A percentile compares a stretch with the other conserved stretches of the same genome.
Conservation (phyloP, 2,329 filamentous ascomycete genomes). For the Fusarium piperis region DNA sequence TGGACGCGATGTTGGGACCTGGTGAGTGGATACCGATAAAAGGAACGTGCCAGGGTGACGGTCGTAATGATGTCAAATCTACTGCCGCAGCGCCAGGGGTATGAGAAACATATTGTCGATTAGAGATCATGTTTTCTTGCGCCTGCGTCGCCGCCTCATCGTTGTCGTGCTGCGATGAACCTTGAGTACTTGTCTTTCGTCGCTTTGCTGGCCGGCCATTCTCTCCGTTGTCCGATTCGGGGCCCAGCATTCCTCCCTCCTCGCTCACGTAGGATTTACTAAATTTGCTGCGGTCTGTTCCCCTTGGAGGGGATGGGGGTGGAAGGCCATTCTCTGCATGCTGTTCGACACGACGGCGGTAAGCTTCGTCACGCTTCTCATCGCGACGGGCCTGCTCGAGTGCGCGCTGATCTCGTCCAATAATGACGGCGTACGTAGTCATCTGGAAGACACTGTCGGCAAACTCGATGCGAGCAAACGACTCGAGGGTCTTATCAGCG, state of each 20-base stretch:
- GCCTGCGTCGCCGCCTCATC: constrained; percentile 48
- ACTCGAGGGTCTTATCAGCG: constrained; percentile 59
- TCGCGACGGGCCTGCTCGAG: constrained; percentile 64
- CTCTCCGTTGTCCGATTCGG: constrained; percentile 67
- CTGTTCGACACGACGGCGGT: constrained; percentile 57
- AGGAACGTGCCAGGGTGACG: constrained; percentile 69
- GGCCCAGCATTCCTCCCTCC: constrained; percentile 74
- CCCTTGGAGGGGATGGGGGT: constrained; percentile 58
- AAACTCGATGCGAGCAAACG: constrained; percentile 72
- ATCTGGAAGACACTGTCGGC: constrained; percentile 81
- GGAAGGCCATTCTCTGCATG: constrained; percentile 60
- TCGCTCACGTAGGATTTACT: constrained; percentile 75
- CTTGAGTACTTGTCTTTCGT: constrained; percentile 57
- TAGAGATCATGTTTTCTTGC: constrained; percentile 61
- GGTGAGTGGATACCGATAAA: constrained; percentile 79
- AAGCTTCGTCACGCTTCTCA: constrained; percentile 58
- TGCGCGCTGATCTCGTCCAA: constrained; percentile 75
- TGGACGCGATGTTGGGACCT: constrained; percentile 66
- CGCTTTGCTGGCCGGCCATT: constrained; percentile 58
- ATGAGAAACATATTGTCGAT: constrained; percentile 69
- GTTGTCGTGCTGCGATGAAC: constrained; percentile 54
- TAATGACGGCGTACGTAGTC: constrained; percentile 77
- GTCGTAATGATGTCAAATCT: constrained; percentile 67
- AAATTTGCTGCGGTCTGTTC: constrained; percentile 63
- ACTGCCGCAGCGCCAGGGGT: constrained; percentile 68